Evolutionary conservation across 83 land plant genomes (phyloP), one percentile per base, ranked within the genome.

Genomic region (Picea engelmannii): DNA sequence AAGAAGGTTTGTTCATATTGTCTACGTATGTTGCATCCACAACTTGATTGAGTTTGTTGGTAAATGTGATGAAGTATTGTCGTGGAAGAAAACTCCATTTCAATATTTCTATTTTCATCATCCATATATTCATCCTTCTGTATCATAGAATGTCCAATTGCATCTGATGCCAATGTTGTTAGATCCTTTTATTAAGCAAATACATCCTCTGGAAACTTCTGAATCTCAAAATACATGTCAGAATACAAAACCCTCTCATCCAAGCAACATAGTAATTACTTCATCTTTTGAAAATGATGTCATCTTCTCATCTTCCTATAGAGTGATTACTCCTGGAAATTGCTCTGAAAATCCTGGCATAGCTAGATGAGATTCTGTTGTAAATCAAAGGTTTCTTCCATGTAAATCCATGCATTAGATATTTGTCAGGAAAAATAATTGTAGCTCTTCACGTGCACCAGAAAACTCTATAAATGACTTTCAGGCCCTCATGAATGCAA

Each of bases 81-180:
- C 90, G n/a, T 81, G 90, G 90, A 90, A 87, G 83, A 86, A 38
- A 80, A 71, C 83, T 40, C 86, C 95, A 24, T 88, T 88, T 84
- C 96, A 96, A 3, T 83, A 81, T 24, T 82, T 79, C 82, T 95
- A 91, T 87, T 97, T 93, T 78, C 82, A 62, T 23, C 88, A 86
- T 60, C 94, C 91, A 24, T 89, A 88, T 80, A 60, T 86, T 38
- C 92, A 87, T 59, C 86, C 95, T 31, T 92, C 95, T 63, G 85
- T 89, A 27, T 80, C 78, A 17, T 83, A 84, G 17, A 78, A 58
- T 24, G 11, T 78, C 62, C 27, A 47, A 23, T 24, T 23, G 24
- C 86, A 79, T 35, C 42, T 44, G 23, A 52, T 62, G 62, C 81
- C 75, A 68, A 8, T 73, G 63, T 55, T 59, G 16, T 58, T 44